Evolutionary conservation across 176 grass and related monocot species (phyloP), one percentile per base, ranked within the genome.

Genomic region (Oryza longistaminata): DNA sequence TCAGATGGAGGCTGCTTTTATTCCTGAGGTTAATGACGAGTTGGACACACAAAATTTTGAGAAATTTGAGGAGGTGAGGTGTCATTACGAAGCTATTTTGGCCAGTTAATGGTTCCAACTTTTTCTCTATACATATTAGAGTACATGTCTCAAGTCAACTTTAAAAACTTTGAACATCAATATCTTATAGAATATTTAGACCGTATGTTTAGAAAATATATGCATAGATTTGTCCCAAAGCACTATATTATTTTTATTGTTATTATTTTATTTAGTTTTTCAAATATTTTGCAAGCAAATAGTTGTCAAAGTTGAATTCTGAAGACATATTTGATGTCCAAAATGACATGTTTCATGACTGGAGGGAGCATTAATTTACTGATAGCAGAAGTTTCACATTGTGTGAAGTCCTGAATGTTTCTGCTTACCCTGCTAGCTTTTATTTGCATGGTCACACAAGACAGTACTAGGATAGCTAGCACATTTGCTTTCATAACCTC

Each of bases 21-120:
- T 85, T 87, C 92, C 94, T 12, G 90, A 92, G 80, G 91, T 97
- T 68, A 94, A 68, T 83, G 83, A 80, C 76, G 90, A 94, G 31
- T 76, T 97, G 88, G 94, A 97, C 77, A 97, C 94, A 31, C 94
- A 97, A 73, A 97, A 94, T 76, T 97, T 94, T 80, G 92, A 94
- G 78, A 94, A 94, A 40, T 97, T 92, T 77, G 92, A 94, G 68
- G 92, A 94, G 92, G 92, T 94, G 55, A 71, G 68, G 50, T 88
- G 49, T 74, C 55, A 66, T 82, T 76, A 21, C 68, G 9, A 49
- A 21, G 55, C 74, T 66, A 75, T 33, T 65, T 64, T 64, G 24
- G 39, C 13, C 16, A 6, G 42, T 40, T 52, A 14, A 4, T 40
- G 22, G 68, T 79, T 70, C 7, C 11, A 22, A 77, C 60, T 13